phyloP scores from a whole-genome alignment of 2,329 filamentous ascomycete genomes.

The Ophiognomonia clavigignenti-juglandacearum region DNA sequence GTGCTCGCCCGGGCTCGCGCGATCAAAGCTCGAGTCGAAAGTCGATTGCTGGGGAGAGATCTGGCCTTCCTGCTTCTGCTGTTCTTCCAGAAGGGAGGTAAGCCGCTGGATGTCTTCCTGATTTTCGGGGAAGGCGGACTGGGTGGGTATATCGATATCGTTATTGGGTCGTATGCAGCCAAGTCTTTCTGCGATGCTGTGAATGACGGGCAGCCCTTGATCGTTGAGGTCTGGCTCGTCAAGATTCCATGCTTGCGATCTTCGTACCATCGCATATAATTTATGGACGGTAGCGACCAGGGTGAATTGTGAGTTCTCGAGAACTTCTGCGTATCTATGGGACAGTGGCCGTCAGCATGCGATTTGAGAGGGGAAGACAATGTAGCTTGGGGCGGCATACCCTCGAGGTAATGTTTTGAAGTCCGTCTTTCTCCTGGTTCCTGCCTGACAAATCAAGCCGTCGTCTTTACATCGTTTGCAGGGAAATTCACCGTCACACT shows the following conservation, averaged over 20 bases:
- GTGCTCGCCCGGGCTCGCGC: slow-evolving; percentile 50
- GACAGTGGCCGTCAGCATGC: slow-evolving; percentile 13
- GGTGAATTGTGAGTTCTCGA: slow-evolving; percentile 61
- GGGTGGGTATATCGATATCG: slow-evolving; percentile 54
- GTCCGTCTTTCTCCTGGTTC: slow-evolving; percentile 62
- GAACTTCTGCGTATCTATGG: slow-evolving; percentile 55
- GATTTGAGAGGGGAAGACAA: background rate
- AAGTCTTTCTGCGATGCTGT: slow-evolving; percentile 60
- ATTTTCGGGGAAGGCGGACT: slow-evolving; percentile 57
- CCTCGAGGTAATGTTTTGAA: slow-evolving; percentile 62
- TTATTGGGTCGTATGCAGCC: slow-evolving; percentile 60
- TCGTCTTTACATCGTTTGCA: slow-evolving; percentile 65
- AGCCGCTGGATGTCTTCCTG: slow-evolving; percentile 53
- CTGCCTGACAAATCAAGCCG: slow-evolving; percentile 58
- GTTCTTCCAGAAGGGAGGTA: slow-evolving; percentile 47
- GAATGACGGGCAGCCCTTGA: slow-evolving; percentile 57
- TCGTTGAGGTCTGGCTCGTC: slow-evolving; percentile 62
- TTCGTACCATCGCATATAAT: slow-evolving; percentile 60
- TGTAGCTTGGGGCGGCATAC: too few relatives aligned
- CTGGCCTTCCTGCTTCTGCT: slow-evolving; percentile 34
- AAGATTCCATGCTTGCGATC: slow-evolving; percentile 53
- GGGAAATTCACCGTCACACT: slow-evolving; percentile 63
- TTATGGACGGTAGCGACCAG: slow-evolving; percentile 62
- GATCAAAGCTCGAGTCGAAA: slow-evolving; percentile 38
- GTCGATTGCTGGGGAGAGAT: slow-evolving; percentile 26